Percentiles rank a stretch among this genome's conserved stretches.
These are phyloP conservation scores for Tribonema minus DNA, from an alignment of 108 stramenopile species.

Conservation along the genomic window DNA sequence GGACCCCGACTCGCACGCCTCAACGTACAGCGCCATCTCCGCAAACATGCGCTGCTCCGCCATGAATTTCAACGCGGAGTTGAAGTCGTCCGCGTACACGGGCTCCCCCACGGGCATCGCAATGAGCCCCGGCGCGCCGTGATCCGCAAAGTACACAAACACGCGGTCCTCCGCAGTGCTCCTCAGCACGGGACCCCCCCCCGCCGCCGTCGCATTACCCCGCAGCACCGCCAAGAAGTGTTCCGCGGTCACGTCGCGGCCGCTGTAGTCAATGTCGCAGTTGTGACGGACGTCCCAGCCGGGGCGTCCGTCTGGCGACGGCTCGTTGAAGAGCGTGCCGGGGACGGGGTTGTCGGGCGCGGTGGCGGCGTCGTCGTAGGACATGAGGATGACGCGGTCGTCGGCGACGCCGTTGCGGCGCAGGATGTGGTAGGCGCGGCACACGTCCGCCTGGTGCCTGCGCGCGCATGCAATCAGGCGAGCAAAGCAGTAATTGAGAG, in stretches of 20 bases:
- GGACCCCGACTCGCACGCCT: conserved; percentile 51
- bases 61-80: conserved; percentile 28
- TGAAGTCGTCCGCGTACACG: conserved; percentile 39
- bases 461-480: too few species aligned
- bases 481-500: too few species aligned
- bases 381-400: conserved; percentile 44
- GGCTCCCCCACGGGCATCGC: conserved; percentile 38
- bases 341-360: conserved; percentile 41
- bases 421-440: too few species aligned
- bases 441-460: too few species aligned
- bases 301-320: conserved; percentile 17
- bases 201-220: not conserved
- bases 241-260: conserved; percentile 30
- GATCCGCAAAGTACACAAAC: conserved; percentile 51
- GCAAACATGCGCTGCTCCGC: conserved; percentile 38
- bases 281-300: conserved; percentile 33
- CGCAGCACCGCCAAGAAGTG: conserved; percentile 44
- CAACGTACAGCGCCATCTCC: conserved; percentile 45
- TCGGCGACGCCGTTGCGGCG: too few species aligned
- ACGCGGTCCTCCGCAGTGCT: conserved; percentile 45
- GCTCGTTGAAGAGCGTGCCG: conserved; percentile 49
- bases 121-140: conserved; percentile 48
- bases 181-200: conserved; percentile 34
- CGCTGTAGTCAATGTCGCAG: conserved; percentile 37
- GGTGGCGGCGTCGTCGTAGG: conserved; percentile 44